Percentiles rank a stretch among this genome's conserved stretches.
These are phyloP conservation scores for Tulasnella sp. DNA, from an alignment of 768 basidiomycete species.

Conservation along the genomic window DNA sequence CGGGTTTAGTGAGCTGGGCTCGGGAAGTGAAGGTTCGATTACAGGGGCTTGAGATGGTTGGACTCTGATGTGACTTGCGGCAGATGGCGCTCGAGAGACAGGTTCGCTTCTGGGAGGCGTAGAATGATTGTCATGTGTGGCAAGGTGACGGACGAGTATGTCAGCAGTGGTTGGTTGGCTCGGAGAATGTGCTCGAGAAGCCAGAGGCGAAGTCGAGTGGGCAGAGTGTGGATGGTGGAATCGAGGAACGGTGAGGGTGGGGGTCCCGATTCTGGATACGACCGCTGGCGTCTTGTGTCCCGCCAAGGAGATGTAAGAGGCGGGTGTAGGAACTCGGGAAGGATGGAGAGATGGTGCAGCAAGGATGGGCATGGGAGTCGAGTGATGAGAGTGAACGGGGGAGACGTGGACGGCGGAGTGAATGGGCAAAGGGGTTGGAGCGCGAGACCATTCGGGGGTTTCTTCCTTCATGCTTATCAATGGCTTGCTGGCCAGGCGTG, in stretches of 20 bases:
- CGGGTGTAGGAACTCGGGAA: not conserved
- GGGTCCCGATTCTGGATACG: not conserved
- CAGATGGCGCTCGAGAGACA: not conserved
- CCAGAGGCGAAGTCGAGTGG: not conserved
- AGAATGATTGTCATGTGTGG: not conserved
- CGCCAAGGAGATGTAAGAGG: not conserved
- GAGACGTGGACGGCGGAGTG: not conserved
- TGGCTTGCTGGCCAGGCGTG: not conserved
- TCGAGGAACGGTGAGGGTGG: not conserved
- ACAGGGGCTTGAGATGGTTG: not conserved
- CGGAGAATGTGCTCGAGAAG: not conserved
- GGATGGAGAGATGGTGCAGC: not conserved
- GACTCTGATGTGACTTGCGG: not conserved
- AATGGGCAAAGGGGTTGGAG: not conserved
- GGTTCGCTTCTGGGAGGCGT: not conserved
- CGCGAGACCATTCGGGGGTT: not conserved
- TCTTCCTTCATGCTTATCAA: not conserved
- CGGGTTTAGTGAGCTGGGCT: not conserved
- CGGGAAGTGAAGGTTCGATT: not conserved
- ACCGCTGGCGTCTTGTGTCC: not conserved
- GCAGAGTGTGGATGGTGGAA: not conserved
- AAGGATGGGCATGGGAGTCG: not conserved
- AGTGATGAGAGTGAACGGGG: not conserved
- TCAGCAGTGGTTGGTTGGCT: not conserved
- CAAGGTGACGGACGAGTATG: not conserved